Conservation (phyloP, 1,284 basidiomycete species). For the Cutaneotrichosporon mucoides region DNA sequence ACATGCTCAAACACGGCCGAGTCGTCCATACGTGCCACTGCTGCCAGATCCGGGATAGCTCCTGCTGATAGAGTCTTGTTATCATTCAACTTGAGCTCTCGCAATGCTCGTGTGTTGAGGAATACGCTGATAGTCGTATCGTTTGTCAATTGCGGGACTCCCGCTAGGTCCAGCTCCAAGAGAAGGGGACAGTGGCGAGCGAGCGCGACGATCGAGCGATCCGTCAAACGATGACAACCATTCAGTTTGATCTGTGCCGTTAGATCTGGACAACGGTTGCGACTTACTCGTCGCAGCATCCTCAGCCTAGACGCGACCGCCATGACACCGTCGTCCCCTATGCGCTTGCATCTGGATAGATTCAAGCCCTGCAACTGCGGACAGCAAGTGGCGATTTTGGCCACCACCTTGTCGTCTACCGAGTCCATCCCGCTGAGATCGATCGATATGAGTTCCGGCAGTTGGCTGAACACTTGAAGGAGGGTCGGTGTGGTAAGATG, state of each 20-base stretch:
- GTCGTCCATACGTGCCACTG: constrained; percentile 34
- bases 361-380: constrained; percentile 88
- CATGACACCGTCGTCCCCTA: constrained; percentile 73
- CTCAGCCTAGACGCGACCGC: constrained; percentile 72
- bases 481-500: constrained; percentile 67
- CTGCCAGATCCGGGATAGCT: constrained; percentile 72
- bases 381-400: constrained; percentile 66
- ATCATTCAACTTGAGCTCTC: constrained; percentile 83
- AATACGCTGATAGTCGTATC: constrained; percentile 77
- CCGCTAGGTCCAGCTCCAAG: constrained; percentile 88
- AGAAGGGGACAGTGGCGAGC: constrained; percentile 80
- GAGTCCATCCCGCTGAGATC: constrained; percentile 74
- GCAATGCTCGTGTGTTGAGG: constrained; percentile 71
- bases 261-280: not conserved
- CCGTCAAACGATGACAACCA: constrained; percentile 70
- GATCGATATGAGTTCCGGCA: constrained; percentile 76
- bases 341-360: constrained; percentile 72
- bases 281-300: constrained; percentile 60
- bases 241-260: constrained; percentile 71
- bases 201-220: constrained; percentile 71
- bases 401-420: constrained; percentile 67
- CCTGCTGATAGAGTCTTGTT: constrained; percentile 75
- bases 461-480: constrained; percentile 62
- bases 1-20: constrained; percentile 10
- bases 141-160: constrained; percentile 75